These are phyloP conservation scores for Inga laurina DNA, from an alignment of 306 rosid genomes.

Conservation along the genomic window DNA sequence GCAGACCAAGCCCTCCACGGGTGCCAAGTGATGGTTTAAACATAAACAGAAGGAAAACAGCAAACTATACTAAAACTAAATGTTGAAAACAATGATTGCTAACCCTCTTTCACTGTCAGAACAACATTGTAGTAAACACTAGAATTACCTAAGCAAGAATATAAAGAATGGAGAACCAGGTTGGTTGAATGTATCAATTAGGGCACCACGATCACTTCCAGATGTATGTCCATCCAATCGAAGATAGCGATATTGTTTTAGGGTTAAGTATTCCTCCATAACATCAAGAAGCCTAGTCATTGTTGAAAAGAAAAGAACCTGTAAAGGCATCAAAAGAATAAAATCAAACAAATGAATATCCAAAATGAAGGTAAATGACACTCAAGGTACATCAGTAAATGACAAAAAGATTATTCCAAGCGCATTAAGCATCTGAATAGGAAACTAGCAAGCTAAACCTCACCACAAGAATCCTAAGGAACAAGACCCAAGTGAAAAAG, in stretches of 20 bases:
- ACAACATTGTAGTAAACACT: constrained; percentile 6
- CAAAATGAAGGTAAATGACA: background rate
- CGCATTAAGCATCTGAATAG: constrained; percentile 15
- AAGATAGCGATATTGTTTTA: constrained; percentile 86
- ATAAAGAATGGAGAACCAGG: constrained; percentile 84
- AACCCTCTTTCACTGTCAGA: constrained; percentile 6
- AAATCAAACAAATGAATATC: constrained; percentile 22
- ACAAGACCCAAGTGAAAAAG: background rate
- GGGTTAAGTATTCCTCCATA: constrained; percentile 94
- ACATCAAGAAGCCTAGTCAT: constrained; percentile 99
- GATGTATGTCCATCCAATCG: constrained; percentile 98
- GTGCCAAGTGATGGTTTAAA: background rate
- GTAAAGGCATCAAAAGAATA: constrained; percentile 29
- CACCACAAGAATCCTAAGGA: constrained; percentile 15
- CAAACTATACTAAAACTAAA: background rate
- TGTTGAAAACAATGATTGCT: background rate
- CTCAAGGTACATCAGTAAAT: background rate
- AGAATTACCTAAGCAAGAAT: constrained; percentile 84
- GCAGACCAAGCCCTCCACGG: background rate
- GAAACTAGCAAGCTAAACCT: background rate
- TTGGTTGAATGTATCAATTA: constrained; percentile 78
- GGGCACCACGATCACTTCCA: constrained; percentile 95
- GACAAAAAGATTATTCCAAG: constrained; percentile 18
- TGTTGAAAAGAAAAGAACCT: constrained; percentile 99
- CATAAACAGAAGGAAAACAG: background rate